Base-by-base conservation (phyloP, 768 basidiomycete species). In the Leccinum longicurvipes region DNA sequence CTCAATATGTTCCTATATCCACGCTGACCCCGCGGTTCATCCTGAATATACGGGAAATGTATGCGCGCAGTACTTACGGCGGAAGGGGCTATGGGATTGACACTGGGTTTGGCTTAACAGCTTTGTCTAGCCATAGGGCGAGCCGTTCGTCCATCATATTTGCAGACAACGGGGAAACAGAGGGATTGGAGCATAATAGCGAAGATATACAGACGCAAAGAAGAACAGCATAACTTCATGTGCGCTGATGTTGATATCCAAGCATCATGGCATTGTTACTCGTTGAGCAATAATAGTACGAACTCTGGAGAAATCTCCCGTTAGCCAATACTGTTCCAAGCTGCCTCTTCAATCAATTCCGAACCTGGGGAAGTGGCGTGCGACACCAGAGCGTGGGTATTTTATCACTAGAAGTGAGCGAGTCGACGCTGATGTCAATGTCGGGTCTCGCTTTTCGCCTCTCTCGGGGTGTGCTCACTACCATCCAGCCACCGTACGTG, bases 401-500 rank as follows among this genome's bases (percentile, higher is more conserved):
- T 19, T 19, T 41, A 32, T 14, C n/a, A n/a, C n/a, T n/a, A n/a
- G n/a, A n/a, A 14, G 15, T 32, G 14, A 32, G 31, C 39, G n/a
- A 11, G n/a, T n/a, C n/a, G n/a, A 39, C 10, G 39, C 8, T 24
- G 44, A 15, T 44, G 44, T 45, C 23, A 10, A 41, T n/a, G 0
- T 32, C 57, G 17, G 21, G 31, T 19, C 59, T 65, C 28, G 56
- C 56, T n/a, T 78, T 76, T 59, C 65, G 67, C 23, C 67, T 80
- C 42, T 80, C 79, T 50, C 67, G 73, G 12, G 66, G 70, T 10
- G 76, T 77, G 7, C 58, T 75, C n/a, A 68, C 65, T 34, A 79
- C 80, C 27, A 77, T 78, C 17, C 63, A 73, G 6, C 80, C 80
- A 47, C 80, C 80, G 80, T 81, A 60, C 34, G 76, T 60, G 28